Percentiles rank a stretch among this genome's conserved stretches.
Evolutionary conservation across 805 yeast genomes (phyloP).

Genomic region (Cyberlindnera saturnus): DNA sequence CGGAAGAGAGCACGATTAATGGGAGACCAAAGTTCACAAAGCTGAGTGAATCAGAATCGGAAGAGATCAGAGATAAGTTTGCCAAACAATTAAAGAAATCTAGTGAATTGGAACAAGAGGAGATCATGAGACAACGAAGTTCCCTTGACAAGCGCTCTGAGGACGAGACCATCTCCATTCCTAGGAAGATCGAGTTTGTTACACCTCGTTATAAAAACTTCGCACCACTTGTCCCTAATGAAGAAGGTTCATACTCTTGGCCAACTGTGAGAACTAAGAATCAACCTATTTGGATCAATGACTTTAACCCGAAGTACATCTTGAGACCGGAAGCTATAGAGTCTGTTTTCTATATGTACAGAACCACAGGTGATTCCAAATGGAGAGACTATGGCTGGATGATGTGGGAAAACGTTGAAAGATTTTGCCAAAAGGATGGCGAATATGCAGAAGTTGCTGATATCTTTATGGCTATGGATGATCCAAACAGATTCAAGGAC

Average conservation of each 20-base stretch:
- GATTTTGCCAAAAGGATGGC: conserved; percentile 27
- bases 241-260: conserved; percentile 11
- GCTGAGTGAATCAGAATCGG: not conserved
- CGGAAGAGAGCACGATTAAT: not conserved
- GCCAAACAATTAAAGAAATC: not conserved
- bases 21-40: not conserved
- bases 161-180: not conserved
- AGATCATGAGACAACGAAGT: not conserved
- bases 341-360: conserved; percentile 50
- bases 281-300: conserved; percentile 28
- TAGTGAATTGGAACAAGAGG: not conserved
- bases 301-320: conserved; percentile 33
- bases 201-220: not conserved
- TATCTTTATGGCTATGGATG: conserved; percentile 28
- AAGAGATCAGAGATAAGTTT: not conserved
- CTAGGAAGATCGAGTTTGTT: not conserved
- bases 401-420: conserved; percentile 35
- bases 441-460: conserved; percentile 35
- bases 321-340: conserved; percentile 59
- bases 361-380: conserved; percentile 51
- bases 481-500: conserved; percentile 25
- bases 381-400: conserved; percentile 54
- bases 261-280: conserved; percentile 8
- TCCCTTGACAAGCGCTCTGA: not conserved
- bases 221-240: conserved; percentile 1